Conservation (phyloP, 2,329 filamentous ascomycete species). For the Aspergillus aculeatinus region DNA sequence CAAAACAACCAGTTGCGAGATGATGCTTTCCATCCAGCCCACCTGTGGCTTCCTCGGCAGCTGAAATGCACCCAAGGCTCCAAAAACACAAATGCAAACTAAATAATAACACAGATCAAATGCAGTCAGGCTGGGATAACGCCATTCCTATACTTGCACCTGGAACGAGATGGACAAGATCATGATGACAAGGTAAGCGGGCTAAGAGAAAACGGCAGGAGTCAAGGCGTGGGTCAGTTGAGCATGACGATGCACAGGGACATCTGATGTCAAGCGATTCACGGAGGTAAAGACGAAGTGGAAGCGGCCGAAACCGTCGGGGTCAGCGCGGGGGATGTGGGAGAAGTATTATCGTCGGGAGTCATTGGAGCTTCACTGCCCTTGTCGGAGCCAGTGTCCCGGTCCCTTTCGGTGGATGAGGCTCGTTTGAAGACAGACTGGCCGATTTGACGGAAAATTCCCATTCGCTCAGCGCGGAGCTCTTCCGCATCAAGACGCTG, state of each 20-base stretch:
- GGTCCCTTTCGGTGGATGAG: constrained; percentile 42
- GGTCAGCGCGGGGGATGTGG: constrained; percentile 33
- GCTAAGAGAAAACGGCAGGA: neutral
- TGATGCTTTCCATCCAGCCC: constrained; percentile 13
- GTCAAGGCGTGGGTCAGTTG: neutral
- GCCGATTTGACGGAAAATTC: constrained; percentile 44
- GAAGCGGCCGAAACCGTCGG: constrained; percentile 39
- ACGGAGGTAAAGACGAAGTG: constrained; percentile 31
- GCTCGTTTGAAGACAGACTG: constrained; percentile 47
- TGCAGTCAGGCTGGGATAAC: constrained; percentile 16
- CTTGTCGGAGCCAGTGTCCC: constrained; percentile 29
- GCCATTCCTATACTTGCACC: constrained; percentile 23
- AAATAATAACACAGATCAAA: constrained; percentile 14
- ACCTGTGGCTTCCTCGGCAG: constrained; percentile 14
- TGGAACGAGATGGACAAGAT: constrained; percentile 11
- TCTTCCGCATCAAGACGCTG: constrained; percentile 40
- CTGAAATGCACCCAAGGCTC: constrained; percentile 13
- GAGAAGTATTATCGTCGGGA: constrained; percentile 32
- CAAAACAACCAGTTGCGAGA: constrained; percentile 10
- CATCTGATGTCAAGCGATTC: neutral
- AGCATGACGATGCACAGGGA: neutral
- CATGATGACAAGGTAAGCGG: constrained; percentile 1
- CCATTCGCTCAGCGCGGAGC: constrained; percentile 41
- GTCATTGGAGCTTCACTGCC: constrained; percentile 29
- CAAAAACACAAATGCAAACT: constrained; percentile 9